Evolutionary conservation across 345 rosid species (phyloP).

Genomic region (Euphorbia lathyris): DNA sequence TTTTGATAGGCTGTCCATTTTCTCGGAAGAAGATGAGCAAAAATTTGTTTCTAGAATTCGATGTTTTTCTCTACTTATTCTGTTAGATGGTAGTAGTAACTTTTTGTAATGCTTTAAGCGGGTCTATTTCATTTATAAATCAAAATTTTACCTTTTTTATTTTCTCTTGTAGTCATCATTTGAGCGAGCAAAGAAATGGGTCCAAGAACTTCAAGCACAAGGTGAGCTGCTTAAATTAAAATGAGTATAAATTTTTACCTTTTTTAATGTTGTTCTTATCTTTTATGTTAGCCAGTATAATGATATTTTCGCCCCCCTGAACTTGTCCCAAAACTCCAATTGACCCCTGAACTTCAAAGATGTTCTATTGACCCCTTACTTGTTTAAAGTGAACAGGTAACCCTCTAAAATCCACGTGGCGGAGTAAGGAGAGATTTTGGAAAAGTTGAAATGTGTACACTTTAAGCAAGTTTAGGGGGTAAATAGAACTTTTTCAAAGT

Average conservation of each 20-base stretch:
- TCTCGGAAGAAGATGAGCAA: neutral
- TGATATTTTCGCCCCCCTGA: no score
- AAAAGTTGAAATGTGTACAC: no score
- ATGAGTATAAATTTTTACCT: constrained; percentile 4
- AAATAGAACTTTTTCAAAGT: no score
- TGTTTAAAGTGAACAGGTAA: no score
- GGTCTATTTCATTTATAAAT: neutral
- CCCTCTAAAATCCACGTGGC: no score
- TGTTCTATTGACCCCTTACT: no score
- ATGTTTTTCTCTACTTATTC: neutral
- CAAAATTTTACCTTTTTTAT: neutral
- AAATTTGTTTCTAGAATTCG: no score
- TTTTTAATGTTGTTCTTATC: neutral
- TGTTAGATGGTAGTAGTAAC: neutral
- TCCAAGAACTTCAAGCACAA: constrained; percentile 93
- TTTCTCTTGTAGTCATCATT: constrained; percentile 63
- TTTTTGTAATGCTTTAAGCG: neutral
- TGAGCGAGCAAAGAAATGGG: constrained; percentile 97
- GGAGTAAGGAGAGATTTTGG: no score
- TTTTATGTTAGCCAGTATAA: neutral
- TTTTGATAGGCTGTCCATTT: neutral
- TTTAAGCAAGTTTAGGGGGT: no score
- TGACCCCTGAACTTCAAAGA: no score
- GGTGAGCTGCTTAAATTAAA: constrained; percentile 38
- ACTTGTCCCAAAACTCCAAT: no score